phyloP scores from a whole-genome alignment of 2,329 filamentous ascomycete species.

The Pyrenochaeta sp. region DNA sequence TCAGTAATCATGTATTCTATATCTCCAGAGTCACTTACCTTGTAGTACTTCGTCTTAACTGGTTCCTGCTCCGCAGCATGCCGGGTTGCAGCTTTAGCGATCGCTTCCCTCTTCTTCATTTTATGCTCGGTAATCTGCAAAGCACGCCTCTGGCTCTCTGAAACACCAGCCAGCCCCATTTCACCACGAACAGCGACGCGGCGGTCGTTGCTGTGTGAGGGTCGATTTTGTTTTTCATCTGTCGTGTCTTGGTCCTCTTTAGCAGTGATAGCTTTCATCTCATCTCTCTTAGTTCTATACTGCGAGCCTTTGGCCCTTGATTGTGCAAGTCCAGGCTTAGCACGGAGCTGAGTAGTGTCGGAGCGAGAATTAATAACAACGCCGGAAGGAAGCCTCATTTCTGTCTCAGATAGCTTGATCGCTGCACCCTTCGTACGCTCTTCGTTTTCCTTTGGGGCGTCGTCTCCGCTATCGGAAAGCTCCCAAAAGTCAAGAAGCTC shows the following conservation, averaged over 20 bases:
- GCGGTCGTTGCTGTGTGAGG: conserved; percentile 10
- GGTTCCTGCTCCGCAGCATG: conserved; percentile 17
- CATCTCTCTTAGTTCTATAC: conserved; percentile 9
- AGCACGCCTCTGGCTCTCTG: conserved; percentile 20
- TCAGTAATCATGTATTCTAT: conserved; percentile 1
- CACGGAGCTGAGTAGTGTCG: conserved; percentile 13
- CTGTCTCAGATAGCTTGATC: conserved; percentile 19
- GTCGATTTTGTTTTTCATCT: neutral
- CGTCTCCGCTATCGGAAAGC: conserved; percentile 5
- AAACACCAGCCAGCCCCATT: conserved; percentile 23
- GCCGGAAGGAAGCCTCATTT: conserved; percentile 27
- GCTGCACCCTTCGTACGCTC: neutral
- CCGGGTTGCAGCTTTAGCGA: conserved; percentile 17
- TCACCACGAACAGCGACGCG: conserved; percentile 26
- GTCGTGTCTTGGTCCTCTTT: neutral
- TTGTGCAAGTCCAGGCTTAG: conserved; percentile 15
- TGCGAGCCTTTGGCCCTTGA: conserved; percentile 13
- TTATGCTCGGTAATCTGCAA: conserved; percentile 26
- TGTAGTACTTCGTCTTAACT: conserved; percentile 20
- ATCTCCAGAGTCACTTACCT: conserved; percentile 3
- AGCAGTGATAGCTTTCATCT: conserved; percentile 5
- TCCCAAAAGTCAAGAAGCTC: conserved; percentile 48
- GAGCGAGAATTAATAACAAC: conserved; percentile 18
- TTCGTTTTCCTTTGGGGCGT: conserved; percentile 5
- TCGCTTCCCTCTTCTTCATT: conserved; percentile 21